Percentiles rank a stretch among this genome's conserved stretches.
phyloP scores from a whole-genome alignment of 2,329 filamentous ascomycete genomes.

The Xylaria polymorpha region DNA sequence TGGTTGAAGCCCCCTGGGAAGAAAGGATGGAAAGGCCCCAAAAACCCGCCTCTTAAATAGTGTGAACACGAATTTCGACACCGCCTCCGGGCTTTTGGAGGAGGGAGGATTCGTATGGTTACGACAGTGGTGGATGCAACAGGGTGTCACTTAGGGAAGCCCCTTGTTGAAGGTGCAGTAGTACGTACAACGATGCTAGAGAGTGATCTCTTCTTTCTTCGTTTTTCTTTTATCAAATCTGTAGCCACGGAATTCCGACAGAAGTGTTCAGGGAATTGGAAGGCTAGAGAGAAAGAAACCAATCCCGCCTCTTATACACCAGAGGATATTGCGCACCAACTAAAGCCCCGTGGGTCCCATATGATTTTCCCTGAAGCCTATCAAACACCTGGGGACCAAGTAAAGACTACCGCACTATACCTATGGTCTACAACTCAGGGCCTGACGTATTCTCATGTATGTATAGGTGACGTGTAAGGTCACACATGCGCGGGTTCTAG shows the following conservation, averaged over 20 bases:
- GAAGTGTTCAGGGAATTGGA: slow-evolving; percentile 4
- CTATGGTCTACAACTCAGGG: slow-evolving; percentile 2
- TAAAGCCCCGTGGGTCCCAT: slow-evolving; percentile 7
- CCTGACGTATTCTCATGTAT: slow-evolving; percentile 15
- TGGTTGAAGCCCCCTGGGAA: slow-evolving; percentile 18
- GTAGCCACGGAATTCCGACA: slow-evolving; percentile 13
- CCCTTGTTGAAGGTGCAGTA: slow-evolving; percentile 28
- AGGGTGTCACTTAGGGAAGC: slow-evolving; percentile 22
- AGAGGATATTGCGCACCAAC: slow-evolving; percentile 2
- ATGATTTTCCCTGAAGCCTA: slow-evolving; percentile 16
- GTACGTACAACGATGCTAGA: slow-evolving; percentile 11
- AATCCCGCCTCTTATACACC: slow-evolving; percentile 13
- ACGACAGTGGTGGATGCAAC: slow-evolving; percentile 35
- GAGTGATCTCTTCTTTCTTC: slow-evolving; percentile 23
- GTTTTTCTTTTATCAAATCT: slow-evolving; percentile 18
- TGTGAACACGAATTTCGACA: slow-evolving; percentile 21
- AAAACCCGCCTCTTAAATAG: slow-evolving; percentile 16
- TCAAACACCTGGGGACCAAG: slow-evolving; percentile 23
- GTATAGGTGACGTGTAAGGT: slow-evolving; percentile 23
- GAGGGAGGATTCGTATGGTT: slow-evolving; percentile 34
- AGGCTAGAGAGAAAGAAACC: slow-evolving; percentile 25
- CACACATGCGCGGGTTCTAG: slow-evolving; percentile 4
- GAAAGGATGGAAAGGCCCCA: slow-evolving; percentile 7
- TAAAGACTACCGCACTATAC: slow-evolving; percentile 1
- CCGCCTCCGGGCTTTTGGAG: slow-evolving; percentile 25